Base-by-base conservation (phyloP, 2,329 filamentous ascomycete genomes). In the Venturia oleaginea region DNA sequence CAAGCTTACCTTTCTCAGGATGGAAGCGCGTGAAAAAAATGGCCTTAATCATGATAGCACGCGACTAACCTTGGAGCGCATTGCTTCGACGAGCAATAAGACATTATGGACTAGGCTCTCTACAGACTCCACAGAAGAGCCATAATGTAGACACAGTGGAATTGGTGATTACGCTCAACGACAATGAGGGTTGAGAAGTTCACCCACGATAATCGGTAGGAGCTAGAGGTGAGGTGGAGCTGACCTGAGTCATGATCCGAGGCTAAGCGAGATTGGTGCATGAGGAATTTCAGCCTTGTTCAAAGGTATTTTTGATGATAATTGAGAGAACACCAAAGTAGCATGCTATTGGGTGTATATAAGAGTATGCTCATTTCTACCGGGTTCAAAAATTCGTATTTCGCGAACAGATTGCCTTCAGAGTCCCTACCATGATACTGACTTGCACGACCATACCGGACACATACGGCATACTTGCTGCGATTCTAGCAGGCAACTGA, bases 11-110 rank as follows among this genome's bases (percentile, higher is more conserved):
- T 70, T 75, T 76, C 67, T 83, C 80, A 64, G 83, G 83, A 71
- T 87, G 84, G 71, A 88, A 88, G 70, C 84, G 84, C 72, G 84
- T 84, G 73, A 86, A 87, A 75, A 88, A 87, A 66, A 87, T 84
- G 59, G 84, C 82, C 70, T 84, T 83, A 69, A 88, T 86, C 76
- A 85, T 85, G 30, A 27, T 60, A 40, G n/a, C 17, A 27, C 30
- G 40, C 37, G 34, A 40, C 57, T n/a, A 24, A 40, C 24, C 37
- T 4, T 38, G 17, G 1, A 37, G 7, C n/a, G 40, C 34, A 60
- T 42, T 42, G 32, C 59, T 60, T 43, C 59, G 37, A 19, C 34
- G 22, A 27, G 15, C 34, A 22, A 51, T 2, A 60, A 3, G 7
- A 8, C 37, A 60, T 57, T n/a, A 17, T 57, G 17, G 30, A n/a